Percentiles rank a stretch among this genome's conserved stretches.
These are phyloP conservation scores for Crithidia mellificae DNA, from an alignment of 208 protist genomes.

Conservation along the genomic window DNA sequence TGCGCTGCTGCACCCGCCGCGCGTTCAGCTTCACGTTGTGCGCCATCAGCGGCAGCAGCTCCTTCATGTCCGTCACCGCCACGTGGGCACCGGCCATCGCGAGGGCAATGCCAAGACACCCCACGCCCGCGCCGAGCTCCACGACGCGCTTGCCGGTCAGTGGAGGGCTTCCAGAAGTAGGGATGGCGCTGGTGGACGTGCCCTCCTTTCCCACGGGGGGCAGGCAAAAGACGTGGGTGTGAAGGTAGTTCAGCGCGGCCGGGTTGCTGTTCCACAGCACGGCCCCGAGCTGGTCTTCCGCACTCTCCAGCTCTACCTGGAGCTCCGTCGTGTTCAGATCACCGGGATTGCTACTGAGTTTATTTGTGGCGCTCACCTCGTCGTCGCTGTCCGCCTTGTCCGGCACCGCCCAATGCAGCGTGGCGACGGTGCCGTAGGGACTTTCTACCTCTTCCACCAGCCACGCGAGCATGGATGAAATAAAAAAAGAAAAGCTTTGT, in stretches of 20 bases:
- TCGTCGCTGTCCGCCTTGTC: conserved; percentile 26
- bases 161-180: too few relatives aligned
- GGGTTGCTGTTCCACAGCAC: conserved; percentile 92
- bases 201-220: background rate
- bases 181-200: too few relatives aligned
- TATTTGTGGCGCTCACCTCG: too few relatives aligned
- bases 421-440: conserved; percentile 74
- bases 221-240: conserved; percentile 49
- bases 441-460: conserved; percentile 64
- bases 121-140: conserved; percentile 86
- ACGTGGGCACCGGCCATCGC: conserved; percentile 77
- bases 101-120: conserved; percentile 87
- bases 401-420: conserved; percentile 82
- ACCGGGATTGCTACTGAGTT: background rate
- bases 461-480: conserved; percentile 68
- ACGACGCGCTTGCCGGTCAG: conserved; percentile 34
- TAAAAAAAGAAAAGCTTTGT: too few relatives aligned
- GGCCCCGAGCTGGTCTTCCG: conserved; percentile 85
- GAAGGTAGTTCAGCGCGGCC: conserved; percentile 65
- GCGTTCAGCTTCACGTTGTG: conserved; percentile 74
- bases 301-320: conserved; percentile 60
- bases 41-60: conserved; percentile 83
- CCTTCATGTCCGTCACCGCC: conserved; percentile 80
- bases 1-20: conserved; percentile 35
- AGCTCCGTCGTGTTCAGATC: conserved; percentile 28